Conservation (phyloP, 1,139 yeast species). For the Yamadazyma jaroonii region DNA sequence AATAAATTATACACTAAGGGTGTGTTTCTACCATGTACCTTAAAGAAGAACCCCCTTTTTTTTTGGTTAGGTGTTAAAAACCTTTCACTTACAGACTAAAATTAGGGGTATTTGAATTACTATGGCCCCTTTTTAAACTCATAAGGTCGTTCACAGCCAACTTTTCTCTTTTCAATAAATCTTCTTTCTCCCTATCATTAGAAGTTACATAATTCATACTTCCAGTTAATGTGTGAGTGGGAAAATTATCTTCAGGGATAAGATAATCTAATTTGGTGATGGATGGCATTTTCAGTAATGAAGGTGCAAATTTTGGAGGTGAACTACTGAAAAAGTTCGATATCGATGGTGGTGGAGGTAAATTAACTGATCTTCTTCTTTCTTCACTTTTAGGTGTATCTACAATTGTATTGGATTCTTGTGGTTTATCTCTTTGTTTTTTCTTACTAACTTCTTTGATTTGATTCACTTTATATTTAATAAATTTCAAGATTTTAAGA, state of each 20-base stretch:
- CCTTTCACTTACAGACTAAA: background rate
- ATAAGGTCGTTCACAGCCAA: conserved; percentile 36
- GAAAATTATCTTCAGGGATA: conserved; percentile 25
- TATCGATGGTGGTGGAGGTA: conserved; percentile 11
- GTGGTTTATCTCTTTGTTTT: conserved; percentile 1
- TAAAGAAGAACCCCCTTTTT: too few species aligned
- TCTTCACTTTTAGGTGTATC: background rate
- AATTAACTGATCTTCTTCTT: conserved; percentile 6
- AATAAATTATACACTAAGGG: background rate
- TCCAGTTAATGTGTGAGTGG: conserved; percentile 17
- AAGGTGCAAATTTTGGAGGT: conserved; percentile 7
- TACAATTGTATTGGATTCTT: background rate
- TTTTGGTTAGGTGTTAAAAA: too few species aligned
- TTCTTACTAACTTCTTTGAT: conserved; percentile 12
- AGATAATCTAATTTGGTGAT: conserved; percentile 29
- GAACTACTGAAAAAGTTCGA: conserved; percentile 7
- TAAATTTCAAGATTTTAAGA: conserved; percentile 40
- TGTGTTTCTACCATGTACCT: background rate
- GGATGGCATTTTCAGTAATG: conserved; percentile 24
- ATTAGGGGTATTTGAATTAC: conserved; percentile 5
- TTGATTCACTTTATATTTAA: conserved; percentile 34
- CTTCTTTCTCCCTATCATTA: conserved; percentile 10
- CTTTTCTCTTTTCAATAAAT: conserved; percentile 32
- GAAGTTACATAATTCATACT: conserved; percentile 5
- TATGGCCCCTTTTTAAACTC: conserved; percentile 20